Evolutionary conservation across 768 basidiomycete genomes (phyloP), one percentile per base, ranked within the genome.

Genomic region (Leccinum longicurvipes): DNA sequence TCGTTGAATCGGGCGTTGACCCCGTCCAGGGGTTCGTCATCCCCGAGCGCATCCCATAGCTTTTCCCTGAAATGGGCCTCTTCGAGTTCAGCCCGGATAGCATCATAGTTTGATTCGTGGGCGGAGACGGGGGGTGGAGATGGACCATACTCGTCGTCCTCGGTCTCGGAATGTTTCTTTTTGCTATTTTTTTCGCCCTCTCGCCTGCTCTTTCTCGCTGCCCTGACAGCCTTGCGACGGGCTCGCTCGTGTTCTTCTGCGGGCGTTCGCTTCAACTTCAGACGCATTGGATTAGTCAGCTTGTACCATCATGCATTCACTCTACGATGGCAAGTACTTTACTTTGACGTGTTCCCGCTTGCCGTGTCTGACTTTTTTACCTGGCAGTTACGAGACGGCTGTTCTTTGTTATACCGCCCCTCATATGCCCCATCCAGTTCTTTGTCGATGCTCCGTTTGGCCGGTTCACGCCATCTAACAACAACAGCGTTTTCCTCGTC

Each of bases 391-490:
- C 57, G 4, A 63, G 79, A 48, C 81, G 79, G 66, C 77, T 77
- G 66, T 79, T 81, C 45, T 72, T 79, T 10, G 53, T 85, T 2
- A 29, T 70, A 1, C 77, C 78, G 3, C 45, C 74, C 2, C 11
- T 76, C 10, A 25, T 69, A 1, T 63, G 63, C 28, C 82, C 80
- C 0, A 23, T 75, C 0, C 60, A 70, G 10, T 77, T 87, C 59
- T 34, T 83, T 50, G 65, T 90, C 50, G 76, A 93, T 66, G 92
- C 91, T 0, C 89, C 89, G 0, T 92, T 92, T 68, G 93, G 93
- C 10, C 80, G 89, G 0, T 93, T 93, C 66, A 70, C 84, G 0
- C 82, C 79, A 0, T 69, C 58, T n/a, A n/a, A n/a, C 41, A 60
- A 55, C 56, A 59, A 80, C 27, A 79, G 77, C 60, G 59, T 78